Percentiles rank a stretch among this genome's conserved stretches.
phyloP scores from a whole-genome alignment of 2,329 filamentous ascomycete genomes.

The Furcasterigmium furcatum region DNA sequence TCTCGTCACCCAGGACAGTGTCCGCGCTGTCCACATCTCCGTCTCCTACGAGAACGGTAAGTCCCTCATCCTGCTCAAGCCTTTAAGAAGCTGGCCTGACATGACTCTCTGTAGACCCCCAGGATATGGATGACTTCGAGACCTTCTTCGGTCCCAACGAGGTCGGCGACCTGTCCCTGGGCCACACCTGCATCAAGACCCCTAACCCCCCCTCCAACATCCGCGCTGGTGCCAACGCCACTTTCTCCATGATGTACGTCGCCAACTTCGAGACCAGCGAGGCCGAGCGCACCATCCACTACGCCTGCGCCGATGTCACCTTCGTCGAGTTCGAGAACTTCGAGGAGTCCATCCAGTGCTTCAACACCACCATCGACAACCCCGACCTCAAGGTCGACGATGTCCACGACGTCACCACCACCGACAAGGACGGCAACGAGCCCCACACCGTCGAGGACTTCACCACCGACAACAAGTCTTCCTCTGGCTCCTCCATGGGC shows the following conservation, averaged over 20 bases:
- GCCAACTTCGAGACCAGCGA: conserved; percentile 34
- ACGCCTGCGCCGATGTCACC: conserved; percentile 46
- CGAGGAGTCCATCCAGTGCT: conserved; percentile 31
- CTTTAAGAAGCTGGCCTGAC: not conserved
- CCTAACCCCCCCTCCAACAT: conserved; percentile 27
- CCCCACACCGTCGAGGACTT: conserved; percentile 17
- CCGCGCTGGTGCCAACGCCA: conserved; percentile 40
- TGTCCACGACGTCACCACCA: conserved; percentile 12
- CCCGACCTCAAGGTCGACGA: conserved; percentile 17
- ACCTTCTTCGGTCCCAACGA: conserved; percentile 29
- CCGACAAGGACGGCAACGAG: conserved; percentile 7
- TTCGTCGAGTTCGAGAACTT: conserved; percentile 33
- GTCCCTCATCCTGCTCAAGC: conserved; percentile 4
- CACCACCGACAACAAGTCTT: conserved; percentile 17
- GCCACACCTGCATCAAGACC: conserved; percentile 42
- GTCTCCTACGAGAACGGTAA: conserved; percentile 50
- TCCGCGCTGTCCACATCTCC: conserved; percentile 49
- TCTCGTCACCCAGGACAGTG: conserved; percentile 54
- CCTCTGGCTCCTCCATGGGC: conserved; percentile 54
- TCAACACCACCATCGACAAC: conserved; percentile 34
- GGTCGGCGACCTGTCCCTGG: conserved; percentile 35
- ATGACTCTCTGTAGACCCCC: conserved; percentile 25
- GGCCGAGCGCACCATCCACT: conserved; percentile 41
- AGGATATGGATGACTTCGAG: conserved; percentile 34
- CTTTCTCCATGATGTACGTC: conserved; percentile 45